A percentile compares a stretch with the other conserved stretches of the same genome.
These are phyloP conservation scores for Strigomonas galati DNA, from an alignment of 208 protist genomes.

Conservation along the genomic window DNA sequence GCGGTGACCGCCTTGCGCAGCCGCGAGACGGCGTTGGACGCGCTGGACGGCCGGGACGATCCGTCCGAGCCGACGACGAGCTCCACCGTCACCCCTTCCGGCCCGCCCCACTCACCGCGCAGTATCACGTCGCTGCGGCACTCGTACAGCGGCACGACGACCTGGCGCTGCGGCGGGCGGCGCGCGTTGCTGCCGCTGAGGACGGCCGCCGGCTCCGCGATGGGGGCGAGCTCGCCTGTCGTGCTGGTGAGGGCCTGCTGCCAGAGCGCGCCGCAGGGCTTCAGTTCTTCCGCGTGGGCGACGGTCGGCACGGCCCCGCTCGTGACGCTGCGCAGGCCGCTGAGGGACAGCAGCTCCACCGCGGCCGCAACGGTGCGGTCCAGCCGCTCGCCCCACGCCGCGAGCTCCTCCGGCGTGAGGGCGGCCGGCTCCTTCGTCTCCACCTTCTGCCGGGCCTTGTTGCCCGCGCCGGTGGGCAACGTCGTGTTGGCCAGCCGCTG, in stretches of 20 bases:
- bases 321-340: slow-evolving; percentile 31
- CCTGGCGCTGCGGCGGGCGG: slow-evolving; percentile 2
- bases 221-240: neutral
- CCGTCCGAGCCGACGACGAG: neutral
- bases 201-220: neutral
- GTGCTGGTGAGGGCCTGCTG: slow-evolving; percentile 11
- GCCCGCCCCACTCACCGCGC: slow-evolving; percentile 29
- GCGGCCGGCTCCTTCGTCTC: neutral
- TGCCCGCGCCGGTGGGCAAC: neutral
- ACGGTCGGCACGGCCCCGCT: slow-evolving; percentile 22
- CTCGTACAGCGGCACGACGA: slow-evolving; percentile 23
- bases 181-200: slow-evolving; percentile 15
- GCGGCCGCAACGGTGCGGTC: slow-evolving; percentile 28
- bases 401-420: slow-evolving; percentile 1
- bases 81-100: slow-evolving; percentile 9
- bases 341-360: slow-evolving; percentile 36
- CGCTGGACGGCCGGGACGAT: slow-evolving; percentile 3
- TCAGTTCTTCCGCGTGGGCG: slow-evolving; percentile 24
- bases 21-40: neutral
- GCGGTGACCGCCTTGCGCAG: slow-evolving; percentile 17
- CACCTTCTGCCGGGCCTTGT: neutral
- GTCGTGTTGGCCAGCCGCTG: neutral
- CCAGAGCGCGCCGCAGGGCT: slow-evolving; percentile 12
- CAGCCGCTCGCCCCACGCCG: slow-evolving; percentile 16
- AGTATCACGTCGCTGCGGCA: slow-evolving; percentile 23